These are phyloP conservation scores for Vigna hirtella DNA, from an alignment of 306 rosid genomes.

Conservation along the genomic window DNA sequence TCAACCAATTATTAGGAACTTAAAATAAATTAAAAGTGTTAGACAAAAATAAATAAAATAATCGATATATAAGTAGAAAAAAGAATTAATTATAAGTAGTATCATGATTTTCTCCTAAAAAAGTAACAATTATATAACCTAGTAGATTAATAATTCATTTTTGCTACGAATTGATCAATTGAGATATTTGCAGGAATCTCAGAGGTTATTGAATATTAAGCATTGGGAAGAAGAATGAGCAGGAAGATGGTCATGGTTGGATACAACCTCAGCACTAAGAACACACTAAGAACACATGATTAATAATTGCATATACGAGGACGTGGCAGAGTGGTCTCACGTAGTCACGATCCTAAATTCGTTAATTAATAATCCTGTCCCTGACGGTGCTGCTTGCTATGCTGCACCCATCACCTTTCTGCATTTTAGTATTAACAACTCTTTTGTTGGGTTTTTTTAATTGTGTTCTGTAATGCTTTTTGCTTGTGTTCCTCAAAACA, in stretches of 20 bases:
- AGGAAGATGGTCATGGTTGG: neutral
- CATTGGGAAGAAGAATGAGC: neutral
- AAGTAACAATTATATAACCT: too few relatives aligned
- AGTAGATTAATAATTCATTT: neutral
- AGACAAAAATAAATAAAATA: too few relatives aligned
- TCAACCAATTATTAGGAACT: too few relatives aligned
- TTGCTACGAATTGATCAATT: neutral
- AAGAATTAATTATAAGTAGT: too few relatives aligned
- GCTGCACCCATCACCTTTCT: constrained; percentile 7
- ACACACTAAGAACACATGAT: neutral
- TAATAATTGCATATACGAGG: neutral
- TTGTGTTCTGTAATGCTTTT: neutral
- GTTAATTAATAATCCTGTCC: neutral
- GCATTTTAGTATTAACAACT: neutral
- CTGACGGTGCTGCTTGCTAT: constrained; percentile 24
- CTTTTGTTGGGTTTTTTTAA: neutral
- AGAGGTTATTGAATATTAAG: neutral
- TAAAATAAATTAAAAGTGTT: too few relatives aligned
- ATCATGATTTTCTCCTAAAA: too few relatives aligned
- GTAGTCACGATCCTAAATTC: constrained; percentile 18
- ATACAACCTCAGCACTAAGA: neutral
- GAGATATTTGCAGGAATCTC: neutral
- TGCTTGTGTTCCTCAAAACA: constrained; percentile 1
- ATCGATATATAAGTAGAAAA: too few relatives aligned
- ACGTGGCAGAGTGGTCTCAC: neutral